phyloP scores from a whole-genome alignment of 441 rosid species.

The Pelargonium australe region DNA sequence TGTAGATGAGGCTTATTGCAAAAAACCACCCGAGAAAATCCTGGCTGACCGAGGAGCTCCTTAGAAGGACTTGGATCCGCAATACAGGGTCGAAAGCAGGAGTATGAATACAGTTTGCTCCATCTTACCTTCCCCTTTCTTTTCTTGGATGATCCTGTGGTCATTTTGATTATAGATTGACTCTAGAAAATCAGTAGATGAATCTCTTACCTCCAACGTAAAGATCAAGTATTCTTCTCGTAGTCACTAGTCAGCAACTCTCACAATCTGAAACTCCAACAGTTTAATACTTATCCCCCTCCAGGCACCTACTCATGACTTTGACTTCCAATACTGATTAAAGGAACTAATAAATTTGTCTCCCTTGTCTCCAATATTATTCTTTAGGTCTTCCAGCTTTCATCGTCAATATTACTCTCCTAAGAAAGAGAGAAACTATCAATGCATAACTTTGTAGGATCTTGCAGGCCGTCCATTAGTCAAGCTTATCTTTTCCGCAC shows the following conservation, averaged over 20 bases:
- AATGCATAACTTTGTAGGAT: conserved; percentile 28
- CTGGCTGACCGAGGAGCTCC: conserved; percentile 47
- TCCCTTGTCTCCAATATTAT: background rate
- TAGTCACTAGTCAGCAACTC: background rate
- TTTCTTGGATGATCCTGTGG: conserved; percentile 19
- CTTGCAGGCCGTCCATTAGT: conserved; percentile 29
- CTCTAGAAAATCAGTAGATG: no score
- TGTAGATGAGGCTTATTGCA: conserved; percentile 68
- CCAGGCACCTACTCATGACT: background rate
- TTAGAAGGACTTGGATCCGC: conserved; percentile 19
- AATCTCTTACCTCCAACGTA: no score
- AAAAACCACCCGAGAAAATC: conserved; percentile 74
- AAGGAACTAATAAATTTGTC: background rate
- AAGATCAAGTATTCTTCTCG: background rate
- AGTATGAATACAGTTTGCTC: conserved; percentile 52
- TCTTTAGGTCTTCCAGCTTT: conserved; percentile 1
- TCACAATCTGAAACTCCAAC: conserved; percentile 6
- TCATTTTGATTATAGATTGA: conserved; percentile 16
- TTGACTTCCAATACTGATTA: conserved; percentile 5
- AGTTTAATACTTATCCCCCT: background rate
- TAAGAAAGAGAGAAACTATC: conserved; percentile 11
- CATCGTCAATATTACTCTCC: background rate
- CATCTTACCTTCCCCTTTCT: conserved; percentile 35
- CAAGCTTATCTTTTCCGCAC: conserved; percentile 10
- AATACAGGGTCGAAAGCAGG: conserved; percentile 36